Base-by-base conservation (phyloP, 768 basidiomycete genomes). In the Cystofilobasidium ferigula region DNA sequence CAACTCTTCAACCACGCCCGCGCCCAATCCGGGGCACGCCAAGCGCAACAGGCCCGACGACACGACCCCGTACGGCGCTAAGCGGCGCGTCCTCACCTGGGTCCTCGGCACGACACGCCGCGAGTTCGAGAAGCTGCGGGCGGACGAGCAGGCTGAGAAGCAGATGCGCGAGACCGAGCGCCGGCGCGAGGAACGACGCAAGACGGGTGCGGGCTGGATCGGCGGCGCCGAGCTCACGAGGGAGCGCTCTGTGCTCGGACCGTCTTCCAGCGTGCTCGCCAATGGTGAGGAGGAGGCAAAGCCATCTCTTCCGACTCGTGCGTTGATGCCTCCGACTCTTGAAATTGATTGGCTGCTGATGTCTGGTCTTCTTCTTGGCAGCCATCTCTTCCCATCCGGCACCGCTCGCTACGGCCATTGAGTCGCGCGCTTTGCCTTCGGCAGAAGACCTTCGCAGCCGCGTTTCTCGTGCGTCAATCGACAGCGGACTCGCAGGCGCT, bases 41-140 rank as follows among this genome's bases (percentile, higher is more conserved):
- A 67, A 67, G 43, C 59, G 65, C 22, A 38, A 38, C 22, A 48
- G 65, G 34, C 65, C 65, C 14, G 65, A 67, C 51, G 65, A 67
- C 32, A 42, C 54, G 20, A 67, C 65, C 13, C 53, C 59, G 30
- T 67, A 61, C 32, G 65, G 65, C 22, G 65, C 65, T 14, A 67
- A 67, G 60, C 34, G 60, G 3, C 51, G 65, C n/a, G 65, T 67
- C 18, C n/a, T 67, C 40, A 54, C 43, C 28, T 67, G 61, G 60
- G 65, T 67, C 47, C 30, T 60, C 16, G 65, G 60, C n/a, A 67
- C 60, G 51, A 43, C 59, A 3, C 60, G 60, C n/a, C 28, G 65
- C 26, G 65, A 67, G 36, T 51, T 60, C 35, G 65, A 67, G 24
- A 32, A 51, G 22, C 35, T 67, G 1, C 34, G 45, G 40, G 24